phyloP scores from a whole-genome alignment of 225 moss, liverwort and hornwort genomes.

The Thuidium tamariscinum region DNA sequence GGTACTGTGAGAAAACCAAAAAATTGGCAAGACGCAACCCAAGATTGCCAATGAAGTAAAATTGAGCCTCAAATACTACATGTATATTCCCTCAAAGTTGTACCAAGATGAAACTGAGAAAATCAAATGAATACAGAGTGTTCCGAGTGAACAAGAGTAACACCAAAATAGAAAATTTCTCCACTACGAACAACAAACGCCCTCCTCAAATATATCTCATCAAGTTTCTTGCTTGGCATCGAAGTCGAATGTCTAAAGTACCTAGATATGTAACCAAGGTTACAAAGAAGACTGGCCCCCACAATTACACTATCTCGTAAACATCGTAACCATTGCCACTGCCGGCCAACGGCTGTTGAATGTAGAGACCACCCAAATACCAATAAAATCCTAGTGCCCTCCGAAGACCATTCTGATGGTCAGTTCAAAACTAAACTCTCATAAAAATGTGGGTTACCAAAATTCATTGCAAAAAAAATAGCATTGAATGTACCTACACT shows the following conservation, averaged over 20 bases:
- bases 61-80: background rate
- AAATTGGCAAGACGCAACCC: background rate
- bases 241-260: constrained; percentile 1
- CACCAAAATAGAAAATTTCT: background rate
- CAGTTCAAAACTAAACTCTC: constrained; percentile 18
- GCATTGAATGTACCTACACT: constrained; percentile 12
- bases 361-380: background rate
- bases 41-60: background rate
- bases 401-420: constrained; percentile 3
- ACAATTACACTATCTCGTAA: constrained; percentile 9
- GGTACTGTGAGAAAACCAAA: background rate
- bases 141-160: background rate
- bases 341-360: constrained; percentile 1
- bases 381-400: background rate
- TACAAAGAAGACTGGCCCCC: constrained; percentile 10
- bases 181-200: background rate
- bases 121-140: background rate
- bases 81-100: background rate
- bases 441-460: constrained; percentile 16
- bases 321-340: constrained; percentile 10
- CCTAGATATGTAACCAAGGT: background rate
- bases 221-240: background rate
- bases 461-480: constrained; percentile 10
- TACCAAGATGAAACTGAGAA: background rate
- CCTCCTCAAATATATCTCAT: background rate